Base-by-base conservation (phyloP, 495 filamentous ascomycete genomes). In the Penicillium herquei region DNA sequence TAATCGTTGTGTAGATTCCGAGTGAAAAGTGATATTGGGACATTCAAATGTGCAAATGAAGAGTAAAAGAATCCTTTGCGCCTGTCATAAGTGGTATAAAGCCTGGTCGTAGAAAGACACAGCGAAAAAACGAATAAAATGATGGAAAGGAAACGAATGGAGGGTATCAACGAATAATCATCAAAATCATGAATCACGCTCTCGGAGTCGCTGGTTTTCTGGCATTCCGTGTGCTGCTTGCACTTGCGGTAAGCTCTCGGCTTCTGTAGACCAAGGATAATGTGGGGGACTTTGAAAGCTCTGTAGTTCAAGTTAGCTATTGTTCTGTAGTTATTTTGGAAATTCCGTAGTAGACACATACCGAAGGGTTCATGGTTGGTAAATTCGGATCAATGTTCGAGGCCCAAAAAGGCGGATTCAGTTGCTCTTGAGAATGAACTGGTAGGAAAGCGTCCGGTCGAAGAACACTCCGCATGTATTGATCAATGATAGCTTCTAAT, bases 361-460 rank as follows among this genome's bases (percentile, higher is more conserved):
- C 54, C 30, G 46, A 39, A 3, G 52, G 4, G 21, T 58, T 43
- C 21, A 62, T 32, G 0, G 21, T 21, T 3, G 55, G 30, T 0
- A 62, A 33, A 49, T 46, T 51, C 2, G 42, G 48, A 30, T 62
- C 55, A 17, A 58, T 58, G 14, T 53, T 58, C 10, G 47, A 16
- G n/a, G 32, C 13, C 59, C 55, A 58, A 34, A 50, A 58, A 35
- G 55, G 30, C 18, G 49, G 9, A 7, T n/a, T 16, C 10, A 44
- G 26, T 7, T 39, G 39, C 7, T 34, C 44, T 18, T 49, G 10
- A 32, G 46, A 9, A 31, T 55, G 42, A 8, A 52, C 21, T 8
- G 33, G 37, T 12, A 56, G 21, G n/a, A 58, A 62, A 3, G 49
- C 55, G 16, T 58, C 52, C 6, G 59, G 59, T 18, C 31, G 35